Base-by-base conservation (phyloP, 1,284 basidiomycete species). In the Leucoagaricus sp. region DNA sequence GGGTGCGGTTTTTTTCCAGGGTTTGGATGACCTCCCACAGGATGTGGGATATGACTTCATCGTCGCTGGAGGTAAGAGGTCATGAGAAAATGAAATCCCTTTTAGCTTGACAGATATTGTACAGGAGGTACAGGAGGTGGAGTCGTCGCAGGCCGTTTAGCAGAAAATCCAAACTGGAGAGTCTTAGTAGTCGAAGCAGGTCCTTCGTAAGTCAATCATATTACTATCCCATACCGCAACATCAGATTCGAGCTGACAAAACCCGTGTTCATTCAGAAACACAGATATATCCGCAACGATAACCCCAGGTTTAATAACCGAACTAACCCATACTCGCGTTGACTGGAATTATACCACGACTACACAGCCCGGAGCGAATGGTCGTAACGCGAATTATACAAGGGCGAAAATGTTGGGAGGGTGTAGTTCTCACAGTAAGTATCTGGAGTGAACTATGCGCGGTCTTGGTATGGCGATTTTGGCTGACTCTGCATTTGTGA, bases 321-420 rank as follows among this genome's bases (percentile, higher is more conserved):
- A 49, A 8, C 40, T 21, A 44, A 44, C 44, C 28, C 36, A 38
- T 9, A 6, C 6, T n/a, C 40, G 50, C 4, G 61, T 55, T 10
- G 33, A 56, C 38, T 65, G 65, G 64, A 63, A 63, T 41, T 62
- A 63, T 34, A 63, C 59, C 9, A 63, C 61, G 1, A 44, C 55
- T 1, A 53, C 62, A 9, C 63, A 62, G 40, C 33, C n/a, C 15
- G 61, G 61, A 7, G 48, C 62, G 6, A 50, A 45, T 9, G 55
- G 53, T 8, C 57, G 60, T 9, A 47, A 23, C 13, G 36, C 62
- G n/a, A 17, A 25, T 4, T 62, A 60, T 28, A 56, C 60, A 1
- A 55, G 61, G 46, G 66, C 60, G 4, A 60, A 58, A 28, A 59
- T 68, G 29, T 60, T 73, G 3, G 72, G 72, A 17, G 70, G 69